Base-by-base conservation (phyloP, 371 early-diverging fungal genomes). In the Funneliformis caledonium region DNA sequence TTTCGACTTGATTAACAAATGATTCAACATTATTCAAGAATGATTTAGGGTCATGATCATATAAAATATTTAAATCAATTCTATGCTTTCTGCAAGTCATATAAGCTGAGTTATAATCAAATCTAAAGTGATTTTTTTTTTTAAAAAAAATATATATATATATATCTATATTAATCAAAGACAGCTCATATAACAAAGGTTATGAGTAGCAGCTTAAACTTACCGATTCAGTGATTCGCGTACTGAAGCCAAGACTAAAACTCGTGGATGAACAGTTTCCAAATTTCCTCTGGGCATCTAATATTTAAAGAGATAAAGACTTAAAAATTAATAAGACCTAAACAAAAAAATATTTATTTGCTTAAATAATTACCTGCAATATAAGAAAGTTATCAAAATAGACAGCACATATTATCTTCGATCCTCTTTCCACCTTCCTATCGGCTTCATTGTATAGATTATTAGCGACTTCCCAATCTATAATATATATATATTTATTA, bases 261-360 rank as follows among this genome's bases (percentile, higher is more conserved):
- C 96, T 7, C 98, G 92, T 5, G 99, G 99, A 42, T 90, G 89
- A n/a, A 99, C 89, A 0, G 98, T 97, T 85, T 99, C 99, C 69
- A 98, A 86, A 78, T 99, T 99, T 45, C 99, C 99, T 31, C 98
- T 92, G 16, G 97, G 98, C 97, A 98, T 97, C 88, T 88, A 65
- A 22, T 43, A 43, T 42, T 56, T 12, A 22, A n/a, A 59, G n/a
- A 59, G 26, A 45, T 45, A 83, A 75, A 22, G 10, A 16, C 31
- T 64, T 10, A 77, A 62, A 14, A 33, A 65, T 4, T 64, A 7
- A 64, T 11, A 14, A 5, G 12, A 65, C 0, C 37, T 37, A 37
- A 31, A 65, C 16, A 74, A 16, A 26, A 45, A 45, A 26, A 72
- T 50, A 43, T 45, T 43, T 37, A n/a, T 33, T 31, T 37, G 42